These are phyloP conservation scores for Paramecium tetraurelia DNA, from an alignment of 73 alveolate genomes.

Conservation along the genomic window DNA sequence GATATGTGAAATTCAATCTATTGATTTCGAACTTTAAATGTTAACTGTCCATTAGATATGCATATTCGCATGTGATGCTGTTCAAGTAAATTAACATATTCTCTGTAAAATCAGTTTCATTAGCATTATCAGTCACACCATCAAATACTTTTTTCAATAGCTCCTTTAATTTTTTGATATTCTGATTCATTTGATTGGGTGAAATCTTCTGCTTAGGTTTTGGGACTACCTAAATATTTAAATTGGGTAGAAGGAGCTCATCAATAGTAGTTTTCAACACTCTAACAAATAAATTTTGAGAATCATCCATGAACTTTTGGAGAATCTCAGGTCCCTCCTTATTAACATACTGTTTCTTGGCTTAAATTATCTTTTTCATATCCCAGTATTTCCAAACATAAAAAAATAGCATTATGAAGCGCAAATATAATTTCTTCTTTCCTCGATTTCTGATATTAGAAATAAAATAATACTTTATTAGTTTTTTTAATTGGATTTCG, in stretches of 20 bases:
- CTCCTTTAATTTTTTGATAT: neutral
- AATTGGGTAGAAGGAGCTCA: neutral
- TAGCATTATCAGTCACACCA: neutral
- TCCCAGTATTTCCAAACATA: neutral
- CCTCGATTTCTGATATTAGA: neutral
- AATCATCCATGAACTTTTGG: neutral
- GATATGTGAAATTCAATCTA: conserved; percentile 2
- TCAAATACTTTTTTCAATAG: neutral
- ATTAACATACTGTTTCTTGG: neutral
- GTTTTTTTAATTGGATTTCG: neutral
- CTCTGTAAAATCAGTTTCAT: neutral
- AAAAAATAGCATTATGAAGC: neutral
- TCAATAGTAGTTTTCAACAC: neutral
- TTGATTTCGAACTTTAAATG: neutral
- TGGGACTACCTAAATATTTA: conserved; percentile 11
- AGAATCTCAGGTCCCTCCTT: neutral
- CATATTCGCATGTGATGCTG: neutral
- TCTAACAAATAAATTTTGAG: neutral
- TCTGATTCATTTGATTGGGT: neutral
- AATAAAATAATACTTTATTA: neutral
- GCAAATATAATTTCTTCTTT: neutral
- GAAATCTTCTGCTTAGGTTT: neutral
- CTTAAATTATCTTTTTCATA: neutral
- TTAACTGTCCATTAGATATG: neutral
- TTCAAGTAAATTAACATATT: neutral